Evolutionary conservation across 2,329 filamentous ascomycete genomes (phyloP), one percentile per base, ranked within the genome.

Genomic region (Ophiostoma triangulosporum): DNA sequence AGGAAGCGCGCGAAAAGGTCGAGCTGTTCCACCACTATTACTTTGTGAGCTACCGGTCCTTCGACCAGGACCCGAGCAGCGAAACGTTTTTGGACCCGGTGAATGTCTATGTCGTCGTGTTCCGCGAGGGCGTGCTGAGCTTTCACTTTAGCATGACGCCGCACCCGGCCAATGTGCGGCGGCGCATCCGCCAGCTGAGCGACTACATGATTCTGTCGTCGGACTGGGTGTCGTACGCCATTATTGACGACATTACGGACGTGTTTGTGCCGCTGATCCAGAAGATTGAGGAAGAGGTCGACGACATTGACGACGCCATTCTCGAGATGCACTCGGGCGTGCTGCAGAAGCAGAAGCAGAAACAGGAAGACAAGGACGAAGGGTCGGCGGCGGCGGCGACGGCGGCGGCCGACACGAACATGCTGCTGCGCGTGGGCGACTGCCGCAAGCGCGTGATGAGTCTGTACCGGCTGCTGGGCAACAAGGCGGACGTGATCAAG

Each of bases 401-500:
- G n/a, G 52, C 57, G 14, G 58, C 54, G 36, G 51, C 54, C 11
- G 58, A 59, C 53, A 54, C 56, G 31, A 55, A 86, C 66, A 96
- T 98, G 89, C 76, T 98, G 56, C 81, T 89, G 38, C 83, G 88
- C 14, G 89, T 97, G 0, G 93, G 93, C 27, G 88, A 95, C 67
- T 95, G 89, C 66, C 81, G 93, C 61, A 97, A 97, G 74, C 91
- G 91, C 66, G 93, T 98, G 59, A 98, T 98, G 90, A 84, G 86
- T 33, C 73, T 98, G 48, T 97, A 96, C 65, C 80, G 93, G 50
- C 73, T 98, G 45, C 73, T 98, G 17, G 93, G 93, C 53, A 97
- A 95, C 69, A 98, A 98, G 70, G 93, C 93, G 50, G 93, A 98
- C 67, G 93, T 98, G 55, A 97, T 98, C 74, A 97, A 97, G 70